Percentiles rank a stretch among this genome's conserved stretches.
Evolutionary conservation across 345 rosid genomes (phyloP).

Genomic region (Heritiera littoralis): DNA sequence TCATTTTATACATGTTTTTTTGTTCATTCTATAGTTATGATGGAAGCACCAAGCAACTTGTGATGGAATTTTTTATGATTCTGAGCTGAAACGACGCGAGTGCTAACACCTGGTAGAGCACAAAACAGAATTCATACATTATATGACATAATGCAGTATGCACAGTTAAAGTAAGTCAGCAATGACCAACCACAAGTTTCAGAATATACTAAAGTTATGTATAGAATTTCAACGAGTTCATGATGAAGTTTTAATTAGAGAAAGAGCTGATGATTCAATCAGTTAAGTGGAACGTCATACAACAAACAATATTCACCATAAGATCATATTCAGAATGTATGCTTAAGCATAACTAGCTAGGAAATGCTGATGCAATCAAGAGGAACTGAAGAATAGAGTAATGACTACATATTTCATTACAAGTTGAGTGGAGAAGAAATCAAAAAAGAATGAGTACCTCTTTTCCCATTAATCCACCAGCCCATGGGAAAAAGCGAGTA

Average conservation of each 20-base stretch:
- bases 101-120: conserved; percentile 22
- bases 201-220: neutral
- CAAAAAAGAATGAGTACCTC: conserved; percentile 25
- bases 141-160: conserved; percentile 17
- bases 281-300: conserved; percentile 7
- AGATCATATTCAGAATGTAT: neutral
- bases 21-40: conserved; percentile 1
- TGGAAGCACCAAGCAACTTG: conserved; percentile 37
- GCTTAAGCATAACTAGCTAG: neutral
- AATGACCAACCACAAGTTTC: neutral
- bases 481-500: conserved; percentile 30
- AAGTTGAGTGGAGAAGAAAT: too few species aligned
- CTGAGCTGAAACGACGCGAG: conserved; percentile 22
- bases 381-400: neutral
- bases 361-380: conserved; percentile 13
- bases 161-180: conserved; percentile 4
- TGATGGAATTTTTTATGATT: neutral
- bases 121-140: conserved; percentile 10
- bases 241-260: neutral
- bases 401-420: too few species aligned
- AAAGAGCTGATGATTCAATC: conserved; percentile 32
- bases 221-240: neutral
- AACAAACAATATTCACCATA: neutral
- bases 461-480: conserved; percentile 30
- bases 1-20: conserved; percentile 19